Conservation (phyloP, 2,329 filamentous ascomycete genomes). For the Cladosporium sp. region DNA sequence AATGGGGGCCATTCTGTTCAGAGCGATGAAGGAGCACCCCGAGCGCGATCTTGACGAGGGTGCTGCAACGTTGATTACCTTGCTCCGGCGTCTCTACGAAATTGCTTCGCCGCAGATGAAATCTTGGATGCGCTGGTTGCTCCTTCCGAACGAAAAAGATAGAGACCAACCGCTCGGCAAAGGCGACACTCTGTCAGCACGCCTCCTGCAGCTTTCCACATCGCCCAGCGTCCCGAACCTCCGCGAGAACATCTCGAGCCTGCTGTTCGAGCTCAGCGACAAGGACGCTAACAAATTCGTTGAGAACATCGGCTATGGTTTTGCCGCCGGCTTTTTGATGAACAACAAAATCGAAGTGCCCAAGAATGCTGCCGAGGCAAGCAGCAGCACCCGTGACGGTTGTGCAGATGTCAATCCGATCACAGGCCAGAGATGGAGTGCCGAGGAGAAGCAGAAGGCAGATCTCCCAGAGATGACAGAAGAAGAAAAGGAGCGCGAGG, state of each 20-base stretch:
- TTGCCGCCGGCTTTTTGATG: conserved; percentile 85
- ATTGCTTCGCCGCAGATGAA: conserved; percentile 68
- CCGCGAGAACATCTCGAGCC: conserved; percentile 70
- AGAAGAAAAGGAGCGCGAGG: conserved; percentile 89
- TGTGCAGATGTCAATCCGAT: conserved; percentile 69
- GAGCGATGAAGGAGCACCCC: conserved; percentile 62
- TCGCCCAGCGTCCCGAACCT: conserved; percentile 71
- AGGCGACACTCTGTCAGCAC: conserved; percentile 70
- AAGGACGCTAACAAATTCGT: conserved; percentile 79
- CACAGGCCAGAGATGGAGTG: conserved; percentile 69
- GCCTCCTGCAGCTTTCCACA: conserved; percentile 74
- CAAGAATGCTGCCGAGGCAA: conserved; percentile 60
- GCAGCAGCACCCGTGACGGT: conserved; percentile 37
- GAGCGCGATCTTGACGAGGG: conserved; percentile 71
- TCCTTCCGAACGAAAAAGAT: conserved; percentile 78
- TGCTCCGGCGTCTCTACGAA: conserved; percentile 71
- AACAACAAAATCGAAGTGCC: conserved; percentile 80
- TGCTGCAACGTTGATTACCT: conserved; percentile 57
- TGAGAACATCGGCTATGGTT: conserved; percentile 90
- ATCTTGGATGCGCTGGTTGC: conserved; percentile 60
- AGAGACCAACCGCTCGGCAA: conserved; percentile 75
- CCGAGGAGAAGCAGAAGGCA: conserved; percentile 40
- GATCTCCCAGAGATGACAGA: conserved; percentile 80
- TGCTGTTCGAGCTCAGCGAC: conserved; percentile 85
- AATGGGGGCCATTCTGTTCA: conserved; percentile 69